phyloP scores from a whole-genome alignment of 495 filamentous ascomycete genomes.

The Tricharina praecox region DNA sequence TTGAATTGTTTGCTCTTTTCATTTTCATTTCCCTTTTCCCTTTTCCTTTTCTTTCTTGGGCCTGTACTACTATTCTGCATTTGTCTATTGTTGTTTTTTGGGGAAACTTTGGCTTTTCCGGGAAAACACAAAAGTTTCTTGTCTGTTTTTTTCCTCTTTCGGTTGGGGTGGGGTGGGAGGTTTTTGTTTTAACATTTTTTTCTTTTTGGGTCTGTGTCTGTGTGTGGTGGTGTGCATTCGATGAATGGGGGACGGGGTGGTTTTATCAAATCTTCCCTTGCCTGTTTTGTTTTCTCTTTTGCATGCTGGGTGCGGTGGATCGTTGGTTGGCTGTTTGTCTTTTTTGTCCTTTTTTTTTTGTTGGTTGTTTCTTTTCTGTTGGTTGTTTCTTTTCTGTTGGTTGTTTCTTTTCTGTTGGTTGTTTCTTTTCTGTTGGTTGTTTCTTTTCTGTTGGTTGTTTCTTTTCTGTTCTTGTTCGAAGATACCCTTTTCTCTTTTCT shows the following conservation, averaged over 20 bases:
- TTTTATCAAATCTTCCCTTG: background rate
- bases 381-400: no score
- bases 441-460: background rate
- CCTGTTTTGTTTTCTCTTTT: background rate
- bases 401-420: background rate
- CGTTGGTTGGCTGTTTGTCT: background rate
- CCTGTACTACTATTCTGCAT: background rate
- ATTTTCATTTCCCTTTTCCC: no score
- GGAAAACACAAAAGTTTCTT: conserved; percentile 6
- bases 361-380: background rate
- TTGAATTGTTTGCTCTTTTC: no score
- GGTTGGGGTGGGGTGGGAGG: background rate
- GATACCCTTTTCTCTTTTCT: no score
- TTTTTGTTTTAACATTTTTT: background rate
- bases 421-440: background rate
- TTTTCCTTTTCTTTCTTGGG: no score
- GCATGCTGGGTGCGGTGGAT: no score
- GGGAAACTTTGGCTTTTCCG: conserved; percentile 1
- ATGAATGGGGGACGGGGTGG: background rate
- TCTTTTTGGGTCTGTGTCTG: background rate
- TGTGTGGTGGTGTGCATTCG: no score
- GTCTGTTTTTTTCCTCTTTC: background rate
- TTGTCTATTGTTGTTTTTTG: background rate
- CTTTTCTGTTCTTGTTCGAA: no score
- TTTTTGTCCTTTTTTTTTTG: background rate